Conservation (phyloP, 805 yeast species). For the Saturnispora halmiae region DNA sequence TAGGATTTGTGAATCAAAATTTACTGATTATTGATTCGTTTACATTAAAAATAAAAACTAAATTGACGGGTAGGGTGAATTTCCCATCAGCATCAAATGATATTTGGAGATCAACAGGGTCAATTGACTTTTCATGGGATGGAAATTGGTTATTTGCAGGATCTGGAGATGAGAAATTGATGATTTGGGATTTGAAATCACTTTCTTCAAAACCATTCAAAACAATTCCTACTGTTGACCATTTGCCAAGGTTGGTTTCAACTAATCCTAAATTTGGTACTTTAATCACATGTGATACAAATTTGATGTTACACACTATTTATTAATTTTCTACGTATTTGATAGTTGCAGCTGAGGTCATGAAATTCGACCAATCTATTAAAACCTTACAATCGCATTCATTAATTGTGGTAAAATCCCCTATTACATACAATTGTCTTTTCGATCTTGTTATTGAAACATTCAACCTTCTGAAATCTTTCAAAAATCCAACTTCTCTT, state of each 20-base stretch:
- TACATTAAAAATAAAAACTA: constrained; percentile 16
- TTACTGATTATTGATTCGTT: constrained; percentile 41
- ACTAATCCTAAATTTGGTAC: constrained; percentile 56
- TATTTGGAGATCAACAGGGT: constrained; percentile 42
- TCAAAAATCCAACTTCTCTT: constrained; percentile 69
- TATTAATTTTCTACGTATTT: constrained; percentile 49
- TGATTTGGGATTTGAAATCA: constrained; percentile 40
- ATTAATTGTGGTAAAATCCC: constrained; percentile 68
- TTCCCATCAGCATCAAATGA: constrained; percentile 19
- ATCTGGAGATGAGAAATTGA: constrained; percentile 42
- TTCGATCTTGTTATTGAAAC: constrained; percentile 91
- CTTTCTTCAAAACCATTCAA: constrained; percentile 8
- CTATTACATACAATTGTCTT: constrained; percentile 75
- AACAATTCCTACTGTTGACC: constrained; percentile 10
- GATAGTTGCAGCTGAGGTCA: constrained; percentile 56
- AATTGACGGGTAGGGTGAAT: constrained; percentile 40
- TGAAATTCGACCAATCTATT: constrained; percentile 59
- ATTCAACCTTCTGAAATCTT: constrained; percentile 71
- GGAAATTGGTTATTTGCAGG: constrained; percentile 56
- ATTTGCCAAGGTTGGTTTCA: constrained; percentile 39
- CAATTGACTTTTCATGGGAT: constrained; percentile 57
- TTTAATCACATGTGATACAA: constrained; percentile 57
- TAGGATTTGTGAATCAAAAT: constrained; percentile 42
- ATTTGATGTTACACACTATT: constrained; percentile 35
- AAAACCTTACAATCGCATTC: constrained; percentile 40